Evolutionary conservation across 352 stramenopile genomes (phyloP).

Genomic region (Phytophthora vignae): DNA sequence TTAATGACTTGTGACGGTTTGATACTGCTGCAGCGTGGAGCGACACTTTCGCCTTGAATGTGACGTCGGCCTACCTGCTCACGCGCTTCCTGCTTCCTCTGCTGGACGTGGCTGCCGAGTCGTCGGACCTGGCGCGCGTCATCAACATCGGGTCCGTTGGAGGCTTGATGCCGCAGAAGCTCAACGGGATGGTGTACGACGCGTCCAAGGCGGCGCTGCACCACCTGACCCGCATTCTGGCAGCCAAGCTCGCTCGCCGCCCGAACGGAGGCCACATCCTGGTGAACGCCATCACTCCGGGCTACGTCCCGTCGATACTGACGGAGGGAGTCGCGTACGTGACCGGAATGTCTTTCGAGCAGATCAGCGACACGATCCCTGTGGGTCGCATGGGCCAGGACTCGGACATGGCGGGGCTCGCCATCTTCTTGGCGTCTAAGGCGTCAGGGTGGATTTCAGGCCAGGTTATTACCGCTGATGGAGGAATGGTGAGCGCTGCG

Average conservation of each 20-base stretch:
- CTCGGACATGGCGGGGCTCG: constrained; percentile 94
- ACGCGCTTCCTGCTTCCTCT: constrained; percentile 89
- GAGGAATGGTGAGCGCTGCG: constrained; percentile 69
- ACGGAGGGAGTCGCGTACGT: constrained; percentile 72
- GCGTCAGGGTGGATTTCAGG: constrained; percentile 93
- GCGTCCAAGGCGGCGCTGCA: constrained; percentile 93
- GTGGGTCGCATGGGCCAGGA: constrained; percentile 82
- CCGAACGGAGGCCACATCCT: constrained; percentile 78
- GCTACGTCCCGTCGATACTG: constrained; percentile 93
- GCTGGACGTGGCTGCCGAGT: constrained; percentile 70
- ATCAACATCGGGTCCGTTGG: constrained; percentile 78
- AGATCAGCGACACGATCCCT: constrained; percentile 56
- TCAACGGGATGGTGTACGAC: constrained; percentile 93
- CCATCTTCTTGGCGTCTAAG: constrained; percentile 91
- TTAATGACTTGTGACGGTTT: no score
- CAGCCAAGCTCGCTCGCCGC: constrained; percentile 82
- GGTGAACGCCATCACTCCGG: constrained; percentile 94
- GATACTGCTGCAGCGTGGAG: constrained; percentile 74
- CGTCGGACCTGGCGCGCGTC: constrained; percentile 56
- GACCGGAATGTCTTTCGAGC: constrained; percentile 28
- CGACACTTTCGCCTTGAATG: constrained; percentile 93
- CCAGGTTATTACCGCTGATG: constrained; percentile 92
- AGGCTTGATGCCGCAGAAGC: constrained; percentile 83
- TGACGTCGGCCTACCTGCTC: constrained; percentile 95
- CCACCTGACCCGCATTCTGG: constrained; percentile 92